Base-by-base conservation (phyloP, 2,329 filamentous ascomycete genomes). In the Beauveria australis region DNA sequence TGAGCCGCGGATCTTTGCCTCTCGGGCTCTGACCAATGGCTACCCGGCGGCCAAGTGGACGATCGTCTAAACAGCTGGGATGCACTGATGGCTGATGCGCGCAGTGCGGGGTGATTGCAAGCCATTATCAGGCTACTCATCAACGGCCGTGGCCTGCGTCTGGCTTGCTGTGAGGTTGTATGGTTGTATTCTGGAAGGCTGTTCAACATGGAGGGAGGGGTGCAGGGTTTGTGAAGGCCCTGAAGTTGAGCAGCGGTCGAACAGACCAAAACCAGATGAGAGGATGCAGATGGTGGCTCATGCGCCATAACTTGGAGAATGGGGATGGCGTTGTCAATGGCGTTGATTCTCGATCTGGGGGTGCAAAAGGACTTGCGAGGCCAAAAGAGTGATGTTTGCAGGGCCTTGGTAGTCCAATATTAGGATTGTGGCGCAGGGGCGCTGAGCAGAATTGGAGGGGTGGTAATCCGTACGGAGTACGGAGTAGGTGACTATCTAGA, bases 221-320 rank as follows among this genome's bases (percentile, higher is more conserved):
- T 46, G 47, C 26, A 33, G n/a, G 40, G 47, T 18, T 28, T 44
- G 37, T 46, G 56, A 37, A 58, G 47, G 56, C 8, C 30, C 22
- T 40, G 43, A 24, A 43, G 46, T 33, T 41, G 19, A 59, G 49
- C 40, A 59, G 49, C 40, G 49, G 49, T 28, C 28, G 24, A 37
- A 37, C 12, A n/a, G 26, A n/a, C 47, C 57, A 46, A 24, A 46
- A 52, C 48, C 48, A 53, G 57, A 59, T 59, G 57, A 43, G n/a
- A 43, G 49, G 57, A 41, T 26, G 40, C 41, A 53, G 57, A 59
- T 59, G 57, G 56, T 59, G 56, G 56, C 57, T 59, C 57, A 43
- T 53, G 57, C 28, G 57, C 28, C 19, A n/a, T 37, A 49, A 22
- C 19, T 4, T 26, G 46, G 24, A 26, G 28, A 33, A 43, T 3